Conservation (phyloP, 345 rosid species). For the Pelargonium nanum region DNA sequence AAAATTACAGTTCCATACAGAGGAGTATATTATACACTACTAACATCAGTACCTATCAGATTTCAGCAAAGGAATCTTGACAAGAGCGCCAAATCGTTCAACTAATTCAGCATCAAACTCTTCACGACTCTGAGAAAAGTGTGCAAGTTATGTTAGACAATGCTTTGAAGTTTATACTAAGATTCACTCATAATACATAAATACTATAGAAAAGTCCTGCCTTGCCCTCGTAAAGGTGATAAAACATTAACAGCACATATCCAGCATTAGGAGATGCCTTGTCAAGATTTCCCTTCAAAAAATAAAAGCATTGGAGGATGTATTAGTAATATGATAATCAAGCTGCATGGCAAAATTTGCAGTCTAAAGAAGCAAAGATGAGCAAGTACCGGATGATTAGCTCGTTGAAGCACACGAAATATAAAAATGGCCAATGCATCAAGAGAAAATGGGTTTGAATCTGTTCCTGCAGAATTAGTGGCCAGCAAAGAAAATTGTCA, state of each 20-base stretch:
- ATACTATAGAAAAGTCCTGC: constrained; percentile 24
- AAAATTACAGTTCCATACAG: background rate
- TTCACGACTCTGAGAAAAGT: constrained; percentile 48
- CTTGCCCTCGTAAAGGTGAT: constrained; percentile 95
- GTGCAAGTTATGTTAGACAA: background rate
- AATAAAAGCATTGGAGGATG: constrained; percentile 13
- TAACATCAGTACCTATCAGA: constrained; percentile 47
- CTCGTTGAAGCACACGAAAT: constrained; percentile 83
- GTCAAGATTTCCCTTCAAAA: constrained; percentile 90
- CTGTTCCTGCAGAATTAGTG: constrained; percentile 45
- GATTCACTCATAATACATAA: constrained; percentile 5
- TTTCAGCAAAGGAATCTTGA: constrained; percentile 84
- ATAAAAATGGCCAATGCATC: constrained; percentile 89
- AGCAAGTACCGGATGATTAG: constrained; percentile 68
- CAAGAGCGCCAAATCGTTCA: constrained; percentile 81
- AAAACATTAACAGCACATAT: constrained; percentile 86
- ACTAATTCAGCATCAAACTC: constrained; percentile 79
- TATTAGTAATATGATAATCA: constrained; percentile 12
- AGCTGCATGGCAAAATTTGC: background rate
- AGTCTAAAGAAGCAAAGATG: constrained; percentile 7
- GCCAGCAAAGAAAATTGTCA: background rate
- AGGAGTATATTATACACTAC: background rate
- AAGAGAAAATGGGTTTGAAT: constrained; percentile 77
- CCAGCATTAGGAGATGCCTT: constrained; percentile 78
- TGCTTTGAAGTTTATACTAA: constrained; percentile 2